A percentile compares a stretch with the other conserved stretches of the same genome.
Evolutionary conservation across 148 eudicot species (phyloP).

Genomic region (Rhododendron ferrugineum): DNA sequence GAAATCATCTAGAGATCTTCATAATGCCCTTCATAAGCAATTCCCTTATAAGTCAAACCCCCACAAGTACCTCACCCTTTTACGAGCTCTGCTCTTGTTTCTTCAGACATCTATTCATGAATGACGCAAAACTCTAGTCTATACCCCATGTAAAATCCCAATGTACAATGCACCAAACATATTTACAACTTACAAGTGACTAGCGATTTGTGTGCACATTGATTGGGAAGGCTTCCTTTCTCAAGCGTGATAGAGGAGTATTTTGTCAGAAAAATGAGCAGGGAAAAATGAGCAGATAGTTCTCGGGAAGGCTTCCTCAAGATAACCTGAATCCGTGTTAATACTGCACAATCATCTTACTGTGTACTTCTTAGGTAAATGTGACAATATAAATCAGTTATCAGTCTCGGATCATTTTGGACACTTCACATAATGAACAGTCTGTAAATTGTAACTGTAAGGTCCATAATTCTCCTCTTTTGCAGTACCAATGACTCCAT

Average conservation of each 20-base stretch:
- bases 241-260: not conserved
- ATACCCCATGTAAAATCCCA: not conserved
- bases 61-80: not conserved
- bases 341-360: not conserved
- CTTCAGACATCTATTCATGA: not conserved
- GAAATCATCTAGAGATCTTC: not conserved
- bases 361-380: not conserved
- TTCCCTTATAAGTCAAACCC: not conserved
- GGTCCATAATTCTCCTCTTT: not conserved
- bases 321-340: not conserved
- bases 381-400: not conserved
- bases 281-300: not conserved
- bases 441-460: not conserved
- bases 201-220: not conserved
- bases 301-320: not conserved
- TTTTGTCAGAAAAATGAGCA: not conserved
- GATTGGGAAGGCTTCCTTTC: not conserved
- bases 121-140: not conserved
- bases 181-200: not conserved
- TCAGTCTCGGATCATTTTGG: not conserved
- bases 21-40: not conserved
- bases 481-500: constrained; percentile 51
- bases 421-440: not conserved
- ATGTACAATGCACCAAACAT: not conserved
- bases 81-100: not conserved